A percentile compares a stretch with the other conserved stretches of the same genome.
Evolutionary conservation across 2,329 filamentous ascomycete species (phyloP).

Genomic region (Periconia digitata): DNA sequence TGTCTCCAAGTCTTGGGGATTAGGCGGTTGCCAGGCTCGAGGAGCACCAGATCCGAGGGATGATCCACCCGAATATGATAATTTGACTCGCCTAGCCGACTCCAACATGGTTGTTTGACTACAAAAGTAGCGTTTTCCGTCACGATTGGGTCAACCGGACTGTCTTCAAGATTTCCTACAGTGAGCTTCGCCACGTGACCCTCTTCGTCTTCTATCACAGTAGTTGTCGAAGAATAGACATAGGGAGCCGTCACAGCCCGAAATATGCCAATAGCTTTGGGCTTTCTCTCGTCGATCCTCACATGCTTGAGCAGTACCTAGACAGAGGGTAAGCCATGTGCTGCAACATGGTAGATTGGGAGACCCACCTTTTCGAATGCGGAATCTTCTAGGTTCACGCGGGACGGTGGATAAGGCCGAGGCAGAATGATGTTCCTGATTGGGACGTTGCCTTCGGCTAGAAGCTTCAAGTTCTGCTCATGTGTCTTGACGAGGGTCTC

Average conservation of each 20-base stretch:
- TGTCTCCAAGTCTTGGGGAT: constrained; percentile 14
- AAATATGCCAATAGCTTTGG: constrained; percentile 11
- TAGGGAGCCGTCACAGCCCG: constrained; percentile 22
- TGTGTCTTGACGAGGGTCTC: constrained; percentile 15
- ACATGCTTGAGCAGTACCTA: constrained; percentile 17
- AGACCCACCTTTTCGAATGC: constrained; percentile 4
- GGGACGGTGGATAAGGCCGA: constrained; percentile 21
- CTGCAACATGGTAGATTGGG: not conserved
- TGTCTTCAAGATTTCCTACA: constrained; percentile 26
- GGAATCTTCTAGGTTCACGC: constrained; percentile 4
- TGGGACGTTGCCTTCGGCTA: constrained; percentile 16
- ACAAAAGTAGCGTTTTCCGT: constrained; percentile 13
- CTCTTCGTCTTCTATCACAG: constrained; percentile 20
- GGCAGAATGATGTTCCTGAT: constrained; percentile 20
- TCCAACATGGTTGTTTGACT: constrained; percentile 27
- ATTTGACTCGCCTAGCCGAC: constrained; percentile 10
- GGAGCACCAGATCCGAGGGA: constrained; percentile 21
- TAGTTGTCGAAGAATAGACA: constrained; percentile 22
- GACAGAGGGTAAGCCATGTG: not conserved
- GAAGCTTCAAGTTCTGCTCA: constrained; percentile 15
- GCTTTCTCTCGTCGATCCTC: constrained; percentile 8
- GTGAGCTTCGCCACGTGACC: constrained; percentile 22
- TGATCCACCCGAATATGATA: constrained; percentile 27
- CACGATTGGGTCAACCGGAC: constrained; percentile 20
- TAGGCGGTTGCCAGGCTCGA: constrained; percentile 8